phyloP scores from a whole-genome alignment of 345 rosid species.

The Barbarea vulgaris region DNA sequence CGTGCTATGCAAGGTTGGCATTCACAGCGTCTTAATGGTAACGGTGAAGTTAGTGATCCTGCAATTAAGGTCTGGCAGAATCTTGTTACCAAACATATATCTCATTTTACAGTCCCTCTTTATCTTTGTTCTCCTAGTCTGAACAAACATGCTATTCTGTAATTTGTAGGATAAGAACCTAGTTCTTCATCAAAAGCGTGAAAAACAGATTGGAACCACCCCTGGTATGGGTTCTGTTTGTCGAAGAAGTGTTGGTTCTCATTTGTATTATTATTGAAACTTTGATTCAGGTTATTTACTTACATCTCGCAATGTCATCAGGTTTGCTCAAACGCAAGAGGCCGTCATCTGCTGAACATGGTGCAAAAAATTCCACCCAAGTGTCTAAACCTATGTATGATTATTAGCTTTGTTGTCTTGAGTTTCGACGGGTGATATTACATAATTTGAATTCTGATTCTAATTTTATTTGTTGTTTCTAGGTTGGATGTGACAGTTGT shows the following conservation, averaged over 20 bases:
- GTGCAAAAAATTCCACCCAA: conserved; percentile 51
- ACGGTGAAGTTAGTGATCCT: conserved; percentile 72
- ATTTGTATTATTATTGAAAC: not conserved
- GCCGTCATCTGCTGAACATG: conserved; percentile 44
- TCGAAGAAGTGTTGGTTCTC: conserved; percentile 11
- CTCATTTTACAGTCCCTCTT: conserved; percentile 13
- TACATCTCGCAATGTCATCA: conserved; percentile 36
- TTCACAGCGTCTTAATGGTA: conserved; percentile 73
- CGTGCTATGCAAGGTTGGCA: conserved; percentile 99
- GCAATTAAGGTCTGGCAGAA: conserved; percentile 50
- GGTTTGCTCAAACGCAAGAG: conserved; percentile 86
- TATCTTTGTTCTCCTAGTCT: not conserved
- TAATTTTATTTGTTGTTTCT: not conserved
- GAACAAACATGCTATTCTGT: conserved; percentile 35
- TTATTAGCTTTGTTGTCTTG: not conserved
- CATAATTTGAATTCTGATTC: conserved; percentile 9
- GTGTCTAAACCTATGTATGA: conserved; percentile 66
- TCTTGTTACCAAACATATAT: conserved; percentile 24
- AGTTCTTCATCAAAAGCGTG: conserved; percentile 64
- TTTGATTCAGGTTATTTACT: conserved; percentile 23
- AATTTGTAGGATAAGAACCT: conserved; percentile 60
- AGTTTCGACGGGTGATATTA: not conserved
- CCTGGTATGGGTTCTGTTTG: conserved; percentile 49
- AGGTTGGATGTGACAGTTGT: conserved; percentile 64
- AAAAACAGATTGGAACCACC: conserved; percentile 67